Evolutionary conservation across 805 yeast species (phyloP).

Genomic region (Schwanniomyces occidentalis): DNA sequence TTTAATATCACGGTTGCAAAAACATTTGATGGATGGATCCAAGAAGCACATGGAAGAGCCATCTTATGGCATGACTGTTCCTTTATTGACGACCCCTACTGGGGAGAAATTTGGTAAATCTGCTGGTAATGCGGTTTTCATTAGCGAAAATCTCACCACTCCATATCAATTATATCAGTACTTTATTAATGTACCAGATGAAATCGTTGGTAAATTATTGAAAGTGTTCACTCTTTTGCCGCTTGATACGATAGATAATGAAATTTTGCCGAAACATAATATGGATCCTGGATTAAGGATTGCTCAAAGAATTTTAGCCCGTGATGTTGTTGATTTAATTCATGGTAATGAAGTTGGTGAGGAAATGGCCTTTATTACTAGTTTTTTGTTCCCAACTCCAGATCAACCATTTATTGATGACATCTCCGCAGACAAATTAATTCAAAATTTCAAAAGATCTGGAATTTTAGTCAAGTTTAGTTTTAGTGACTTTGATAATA

Average conservation of each 20-base stretch:
- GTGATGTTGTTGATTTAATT: slow-evolving; percentile 81
- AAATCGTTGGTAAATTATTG: slow-evolving; percentile 66
- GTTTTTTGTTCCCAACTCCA: slow-evolving; percentile 63
- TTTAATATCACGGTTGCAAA: slow-evolving; percentile 62
- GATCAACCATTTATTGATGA: slow-evolving; percentile 48
- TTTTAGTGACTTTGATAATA: slow-evolving; percentile 30
- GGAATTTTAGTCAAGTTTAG: slow-evolving; percentile 47
- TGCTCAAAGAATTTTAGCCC: slow-evolving; percentile 79
- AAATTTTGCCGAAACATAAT: slow-evolving; percentile 52
- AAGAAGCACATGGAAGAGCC: slow-evolving; percentile 20
- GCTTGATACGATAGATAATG: slow-evolving; percentile 49
- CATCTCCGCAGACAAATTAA: slow-evolving; percentile 48
- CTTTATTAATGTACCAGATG: slow-evolving; percentile 77
- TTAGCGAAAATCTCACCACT: slow-evolving; percentile 70
- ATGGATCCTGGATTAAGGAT: slow-evolving; percentile 60
- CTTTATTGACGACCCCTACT: slow-evolving; percentile 78
- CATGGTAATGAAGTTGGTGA: slow-evolving; percentile 81
- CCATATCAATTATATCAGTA: slow-evolving; percentile 85
- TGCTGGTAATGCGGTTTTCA: slow-evolving; percentile 94
- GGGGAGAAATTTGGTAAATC: slow-evolving; percentile 97
- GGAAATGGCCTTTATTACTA: slow-evolving; percentile 65
- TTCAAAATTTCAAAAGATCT: slow-evolving; percentile 58
- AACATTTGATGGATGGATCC: slow-evolving; percentile 9
- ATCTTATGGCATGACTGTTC: slow-evolving; percentile 83
- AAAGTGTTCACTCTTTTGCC: slow-evolving; percentile 82